Evolutionary conservation across 148 eudicot genomes (phyloP).

Genomic region (Vaccinium corymbosum): DNA sequence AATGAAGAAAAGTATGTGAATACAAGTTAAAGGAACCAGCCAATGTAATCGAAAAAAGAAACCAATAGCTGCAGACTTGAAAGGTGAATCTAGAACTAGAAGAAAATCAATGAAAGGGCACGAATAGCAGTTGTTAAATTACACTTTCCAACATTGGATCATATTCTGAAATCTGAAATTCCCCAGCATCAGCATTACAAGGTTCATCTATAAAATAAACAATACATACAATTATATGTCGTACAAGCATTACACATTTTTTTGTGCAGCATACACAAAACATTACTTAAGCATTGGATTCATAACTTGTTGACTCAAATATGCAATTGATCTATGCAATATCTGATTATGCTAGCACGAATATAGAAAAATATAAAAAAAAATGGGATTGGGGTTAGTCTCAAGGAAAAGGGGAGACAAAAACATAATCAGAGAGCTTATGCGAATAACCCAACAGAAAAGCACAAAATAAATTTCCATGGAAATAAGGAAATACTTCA

Average conservation of each 20-base stretch:
- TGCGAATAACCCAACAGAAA: neutral
- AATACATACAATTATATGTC: neutral
- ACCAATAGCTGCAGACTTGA: neutral
- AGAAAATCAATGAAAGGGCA: neutral
- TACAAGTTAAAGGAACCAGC: neutral
- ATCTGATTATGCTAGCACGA: neutral
- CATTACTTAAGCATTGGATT: neutral
- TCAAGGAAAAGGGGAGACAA: neutral
- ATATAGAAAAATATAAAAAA: neutral
- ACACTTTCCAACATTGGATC: neutral
- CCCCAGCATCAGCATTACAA: neutral
- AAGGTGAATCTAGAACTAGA: neutral
- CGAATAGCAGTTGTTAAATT: neutral
- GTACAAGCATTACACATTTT: neutral
- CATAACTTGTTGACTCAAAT: neutral
- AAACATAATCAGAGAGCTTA: neutral
- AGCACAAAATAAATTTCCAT: neutral
- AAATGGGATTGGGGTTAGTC: neutral
- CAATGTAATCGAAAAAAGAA: neutral
- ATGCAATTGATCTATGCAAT: neutral
- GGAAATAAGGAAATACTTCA: neutral
- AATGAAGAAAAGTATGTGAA: neutral
- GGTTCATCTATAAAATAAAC: neutral
- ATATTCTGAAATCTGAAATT: neutral
- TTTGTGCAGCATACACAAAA: constrained; percentile 1